Base-by-base conservation (phyloP, 345 rosid species). In the Eucalyptus cloeziana region DNA sequence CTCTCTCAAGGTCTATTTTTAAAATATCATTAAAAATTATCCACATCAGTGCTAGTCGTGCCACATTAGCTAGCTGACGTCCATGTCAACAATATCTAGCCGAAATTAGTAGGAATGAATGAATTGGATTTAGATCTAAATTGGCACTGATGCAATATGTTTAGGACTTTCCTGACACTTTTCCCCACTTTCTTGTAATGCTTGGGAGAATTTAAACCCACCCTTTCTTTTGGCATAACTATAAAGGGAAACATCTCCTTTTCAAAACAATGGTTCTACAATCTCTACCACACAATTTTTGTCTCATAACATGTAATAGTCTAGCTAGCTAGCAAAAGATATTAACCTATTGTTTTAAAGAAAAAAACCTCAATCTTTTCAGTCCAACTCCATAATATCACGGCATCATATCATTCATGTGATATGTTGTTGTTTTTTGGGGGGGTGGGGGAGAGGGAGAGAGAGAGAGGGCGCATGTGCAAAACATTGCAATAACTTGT, bases 1-100 rank as follows among this genome's bases (percentile, higher is more conserved):
- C n/a, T n/a, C n/a, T n/a, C n/a, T n/a, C 4, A 52, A 52, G 24
- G 56, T 52, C 10, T 19, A 52, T 1, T 52, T 52, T 19, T 52
- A 7, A 52, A 52, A 52, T 52, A 19, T 52, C 0, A 52, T 52
- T 52, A 52, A 52, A 52, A 52, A 2, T 52, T 52, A 52, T 52
- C 4, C 58, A 19, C 4, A 52, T 3, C 0, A 52, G 4, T 2
- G 2, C 4, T 1, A 52, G 2, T 1, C 0, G 1, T 52, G 25
- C 10, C 58, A 52, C 5, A 52, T 52, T 52, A 52, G 2, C 25
- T 52, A 3, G 24, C 4, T 52, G 5, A 19, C 25, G 0, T 52
- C 56, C 56, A 19, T 1, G 0, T 52, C 58, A 52, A 52, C 25
- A 52, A 8, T 52, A 52, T 52, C 25, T 52, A 52, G 0, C 58